These are phyloP conservation scores for Rhododendron ovatum DNA, from an alignment of 148 eudicot genomes.

Conservation along the genomic window DNA sequence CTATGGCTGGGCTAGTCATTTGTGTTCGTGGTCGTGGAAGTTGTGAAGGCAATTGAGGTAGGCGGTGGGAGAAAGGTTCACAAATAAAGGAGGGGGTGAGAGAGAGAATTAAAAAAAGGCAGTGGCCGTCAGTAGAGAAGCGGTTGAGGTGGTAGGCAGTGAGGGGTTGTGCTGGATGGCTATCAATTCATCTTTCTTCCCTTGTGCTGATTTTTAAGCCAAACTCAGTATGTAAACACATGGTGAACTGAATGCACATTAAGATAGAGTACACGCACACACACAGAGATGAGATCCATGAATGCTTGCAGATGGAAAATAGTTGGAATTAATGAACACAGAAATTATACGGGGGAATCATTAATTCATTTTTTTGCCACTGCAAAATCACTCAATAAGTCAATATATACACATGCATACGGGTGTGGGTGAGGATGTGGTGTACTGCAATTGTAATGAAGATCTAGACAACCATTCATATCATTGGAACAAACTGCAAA, in stretches of 20 bases:
- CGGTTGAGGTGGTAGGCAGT: background rate
- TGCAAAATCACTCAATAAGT: background rate
- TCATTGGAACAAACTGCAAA: background rate
- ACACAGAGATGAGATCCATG: background rate
- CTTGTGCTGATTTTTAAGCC: background rate
- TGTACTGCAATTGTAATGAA: background rate
- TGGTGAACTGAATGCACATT: background rate
- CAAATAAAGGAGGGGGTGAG: background rate
- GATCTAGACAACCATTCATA: background rate
- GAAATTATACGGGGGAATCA: background rate
- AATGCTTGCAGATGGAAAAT: background rate
- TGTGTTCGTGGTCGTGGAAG: background rate
- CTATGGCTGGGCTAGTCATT: background rate
- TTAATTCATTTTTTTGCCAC: background rate
- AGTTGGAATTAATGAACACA: background rate
- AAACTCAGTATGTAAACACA: background rate
- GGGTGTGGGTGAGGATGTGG: background rate
- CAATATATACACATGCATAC: background rate
- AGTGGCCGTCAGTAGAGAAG: background rate
- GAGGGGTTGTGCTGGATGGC: background rate
- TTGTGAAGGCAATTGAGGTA: background rate
- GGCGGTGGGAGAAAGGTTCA: background rate
- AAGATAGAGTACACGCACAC: background rate
- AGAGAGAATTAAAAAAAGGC: background rate
- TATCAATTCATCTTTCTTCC: background rate